Evolutionary conservation across 768 basidiomycete species (phyloP).

Genomic region (Auricularia sp.): DNA sequence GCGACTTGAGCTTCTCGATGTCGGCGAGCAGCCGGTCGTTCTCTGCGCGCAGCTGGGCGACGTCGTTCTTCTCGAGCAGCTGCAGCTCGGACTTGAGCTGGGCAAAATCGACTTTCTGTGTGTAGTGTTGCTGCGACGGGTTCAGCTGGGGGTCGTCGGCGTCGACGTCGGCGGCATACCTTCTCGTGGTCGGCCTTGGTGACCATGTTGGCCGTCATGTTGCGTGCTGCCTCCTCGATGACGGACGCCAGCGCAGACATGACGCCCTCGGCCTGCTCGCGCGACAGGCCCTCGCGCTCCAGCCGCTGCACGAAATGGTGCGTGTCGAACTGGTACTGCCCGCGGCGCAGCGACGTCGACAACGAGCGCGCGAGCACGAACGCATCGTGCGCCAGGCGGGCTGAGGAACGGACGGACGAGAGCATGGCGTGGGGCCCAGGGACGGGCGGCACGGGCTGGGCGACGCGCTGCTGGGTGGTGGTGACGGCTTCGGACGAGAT

Average conservation of each 20-base stretch:
- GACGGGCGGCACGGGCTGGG: no score
- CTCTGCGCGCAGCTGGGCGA: constrained; percentile 90
- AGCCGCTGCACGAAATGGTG: constrained; percentile 89
- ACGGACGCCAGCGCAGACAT: constrained; percentile 96
- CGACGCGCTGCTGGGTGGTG: neutral
- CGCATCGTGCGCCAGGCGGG: neutral
- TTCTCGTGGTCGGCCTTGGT: constrained; percentile 95
- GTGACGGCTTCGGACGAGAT: no score
- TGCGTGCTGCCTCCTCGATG: constrained; percentile 91
- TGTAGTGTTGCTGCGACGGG: constrained; percentile 66
- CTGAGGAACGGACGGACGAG: neutral
- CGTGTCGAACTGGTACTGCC: constrained; percentile 71
- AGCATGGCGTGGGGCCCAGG: neutral
- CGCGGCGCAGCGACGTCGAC: neutral
- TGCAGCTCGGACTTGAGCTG: constrained; percentile 94
- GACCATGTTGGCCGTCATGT: constrained; percentile 95
- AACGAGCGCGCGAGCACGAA: neutral
- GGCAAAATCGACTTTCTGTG: constrained; percentile 94
- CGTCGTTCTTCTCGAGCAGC: constrained; percentile 93
- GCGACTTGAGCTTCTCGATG: constrained; percentile 90
- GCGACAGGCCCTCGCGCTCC: constrained; percentile 79
- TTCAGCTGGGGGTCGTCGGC: no score
- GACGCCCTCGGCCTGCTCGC: constrained; percentile 90
- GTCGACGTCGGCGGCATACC: constrained; percentile 32
- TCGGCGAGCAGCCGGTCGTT: constrained; percentile 88